phyloP scores from a whole-genome alignment of 306 rosid genomes.

The Vigna trinervia region DNA sequence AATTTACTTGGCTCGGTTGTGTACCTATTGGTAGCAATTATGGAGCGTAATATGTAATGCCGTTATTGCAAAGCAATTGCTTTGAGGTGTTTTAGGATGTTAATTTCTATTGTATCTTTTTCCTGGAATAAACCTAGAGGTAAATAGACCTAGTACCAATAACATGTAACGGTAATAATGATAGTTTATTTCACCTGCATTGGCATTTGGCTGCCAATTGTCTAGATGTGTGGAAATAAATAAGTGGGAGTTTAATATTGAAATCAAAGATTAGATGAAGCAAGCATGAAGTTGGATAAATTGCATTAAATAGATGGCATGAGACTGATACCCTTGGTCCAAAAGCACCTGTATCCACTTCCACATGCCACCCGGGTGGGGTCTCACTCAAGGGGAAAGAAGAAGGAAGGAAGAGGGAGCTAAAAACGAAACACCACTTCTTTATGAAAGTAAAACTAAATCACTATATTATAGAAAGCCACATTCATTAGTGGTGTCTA shows the following conservation, averaged over 20 bases:
- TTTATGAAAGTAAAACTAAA: not conserved
- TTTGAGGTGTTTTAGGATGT: slow-evolving; percentile 4
- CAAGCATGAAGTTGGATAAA: not conserved
- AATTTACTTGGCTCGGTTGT: not conserved
- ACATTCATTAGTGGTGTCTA: not conserved
- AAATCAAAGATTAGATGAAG: not conserved
- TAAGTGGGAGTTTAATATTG: not conserved
- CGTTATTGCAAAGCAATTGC: not conserved
- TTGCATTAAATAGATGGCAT: not conserved
- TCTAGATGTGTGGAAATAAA: not conserved
- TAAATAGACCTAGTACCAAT: not conserved
- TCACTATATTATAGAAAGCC: not conserved
- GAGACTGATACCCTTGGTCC: not conserved
- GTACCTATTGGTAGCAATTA: not conserved
- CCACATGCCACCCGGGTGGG: not conserved
- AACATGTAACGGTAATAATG: not conserved
- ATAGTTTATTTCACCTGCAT: not conserved
- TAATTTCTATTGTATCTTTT: not conserved
- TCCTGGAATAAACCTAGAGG: not conserved
- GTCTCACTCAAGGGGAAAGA: not conserved
- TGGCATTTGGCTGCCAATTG: slow-evolving; percentile 3
- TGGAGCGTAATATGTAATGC: not conserved
- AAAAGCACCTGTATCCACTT: not conserved
- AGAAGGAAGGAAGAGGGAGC: not conserved
- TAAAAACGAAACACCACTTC: not conserved